phyloP scores from a whole-genome alignment of 257 asterid species.

The Knoxia roxburghii region DNA sequence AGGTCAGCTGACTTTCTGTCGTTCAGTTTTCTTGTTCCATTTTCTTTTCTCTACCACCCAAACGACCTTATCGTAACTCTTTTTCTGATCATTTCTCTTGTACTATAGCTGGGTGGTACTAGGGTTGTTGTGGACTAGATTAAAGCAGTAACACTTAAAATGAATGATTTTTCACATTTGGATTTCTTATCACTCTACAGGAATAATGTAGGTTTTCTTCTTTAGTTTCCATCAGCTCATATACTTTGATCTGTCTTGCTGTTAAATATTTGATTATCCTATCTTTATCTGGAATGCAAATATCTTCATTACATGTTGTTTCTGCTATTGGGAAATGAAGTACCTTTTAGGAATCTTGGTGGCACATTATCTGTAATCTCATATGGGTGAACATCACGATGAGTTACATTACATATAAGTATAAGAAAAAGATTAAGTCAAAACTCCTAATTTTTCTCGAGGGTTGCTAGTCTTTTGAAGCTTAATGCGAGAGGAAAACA shows the following conservation, averaged over 20 bases:
- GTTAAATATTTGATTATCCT: background rate
- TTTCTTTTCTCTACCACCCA: no score
- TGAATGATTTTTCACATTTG: background rate
- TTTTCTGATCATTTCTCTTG: no score
- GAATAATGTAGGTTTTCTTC: background rate
- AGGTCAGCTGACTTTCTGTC: conserved; percentile 43
- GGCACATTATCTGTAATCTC: background rate
- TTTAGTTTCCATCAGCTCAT: background rate
- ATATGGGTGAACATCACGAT: background rate
- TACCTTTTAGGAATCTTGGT: background rate
- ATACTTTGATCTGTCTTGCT: background rate
- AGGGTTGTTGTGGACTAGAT: background rate
- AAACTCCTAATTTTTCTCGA: background rate
- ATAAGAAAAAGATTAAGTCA: background rate
- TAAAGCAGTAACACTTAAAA: background rate
- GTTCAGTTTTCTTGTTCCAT: conserved; percentile 1
- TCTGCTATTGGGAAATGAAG: background rate
- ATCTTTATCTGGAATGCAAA: background rate
- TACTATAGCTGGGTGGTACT: background rate
- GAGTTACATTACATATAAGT: conserved; percentile 25
- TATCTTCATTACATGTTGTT: background rate
- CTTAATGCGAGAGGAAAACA: background rate
- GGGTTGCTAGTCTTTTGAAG: background rate
- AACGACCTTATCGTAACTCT: no score
- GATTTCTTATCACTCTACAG: background rate